Base-by-base conservation (phyloP, 2,329 filamentous ascomycete species). In the Venturia asperata region DNA sequence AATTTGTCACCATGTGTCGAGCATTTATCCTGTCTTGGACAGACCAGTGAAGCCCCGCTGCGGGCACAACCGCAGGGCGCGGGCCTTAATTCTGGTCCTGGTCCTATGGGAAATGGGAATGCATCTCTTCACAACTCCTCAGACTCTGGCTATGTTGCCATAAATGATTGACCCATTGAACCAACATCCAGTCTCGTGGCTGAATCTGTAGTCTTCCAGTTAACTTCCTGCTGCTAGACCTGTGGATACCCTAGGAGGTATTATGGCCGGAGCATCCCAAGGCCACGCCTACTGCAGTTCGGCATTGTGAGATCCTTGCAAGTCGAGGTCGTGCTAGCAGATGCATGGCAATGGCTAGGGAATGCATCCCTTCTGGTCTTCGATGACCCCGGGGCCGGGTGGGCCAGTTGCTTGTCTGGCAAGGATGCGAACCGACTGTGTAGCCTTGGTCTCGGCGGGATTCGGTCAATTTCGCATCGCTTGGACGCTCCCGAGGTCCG, bases 1-100 rank as follows among this genome's bases (percentile, higher is more conserved):
- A 37, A 58, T 58, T 58, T 37, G 52, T 58, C 52, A 58, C 5
- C 17, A 58, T n/a, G 19, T 27, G 52, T 11, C 52, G 52, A 58
- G 30, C 27, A 34, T 58, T 27, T n/a, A 37, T 17, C 27, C 6
- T 52, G 47, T 27, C 24, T 10, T 11, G 52, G 6, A 58, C 52
- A 37, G 19, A 24, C 30, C 24, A 55, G 10, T 56, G 30, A 4
- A 19, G 1, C 5, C 27, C 30, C 13, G 10, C 27, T 11, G 37
- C 52, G 52, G 52, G 52, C 52, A 37, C 17, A 58, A 58, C 52
- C 52, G 27, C 30, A 34, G 30, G 34, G 17, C 15, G 30, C 5
- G 30, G 52, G 52, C 52, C 27, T 58, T 37, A 24, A 3, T 47
- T 10, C 45, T 47, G 21, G 45, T n/a, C 45, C 19, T 47, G 15